These are phyloP conservation scores for Onygenales sp. DNA, from an alignment of 2,329 filamentous ascomycete species.

Conservation along the genomic window DNA sequence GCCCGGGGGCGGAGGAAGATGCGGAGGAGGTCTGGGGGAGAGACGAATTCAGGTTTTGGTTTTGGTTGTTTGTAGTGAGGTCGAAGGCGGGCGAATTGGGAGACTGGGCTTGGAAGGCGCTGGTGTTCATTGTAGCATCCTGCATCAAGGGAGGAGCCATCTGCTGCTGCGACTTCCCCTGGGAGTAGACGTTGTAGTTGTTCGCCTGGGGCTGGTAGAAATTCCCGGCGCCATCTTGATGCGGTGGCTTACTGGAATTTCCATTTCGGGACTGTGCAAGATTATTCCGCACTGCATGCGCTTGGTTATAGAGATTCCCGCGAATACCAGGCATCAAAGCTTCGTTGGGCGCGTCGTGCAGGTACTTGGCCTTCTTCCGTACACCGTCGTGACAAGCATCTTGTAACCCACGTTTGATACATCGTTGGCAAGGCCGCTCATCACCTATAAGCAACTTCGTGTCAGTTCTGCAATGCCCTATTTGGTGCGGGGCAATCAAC, in stretches of 20 bases:
- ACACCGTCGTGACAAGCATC: slow-evolving; percentile 93
- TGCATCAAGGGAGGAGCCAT: slow-evolving; percentile 37
- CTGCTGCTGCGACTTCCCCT: slow-evolving; percentile 27
- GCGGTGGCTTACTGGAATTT: slow-evolving; percentile 26
- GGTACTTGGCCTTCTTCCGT: slow-evolving; percentile 97
- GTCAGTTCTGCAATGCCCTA: slow-evolving; percentile 15
- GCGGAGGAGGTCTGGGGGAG: slow-evolving; percentile 42
- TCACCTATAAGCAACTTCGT: slow-evolving; percentile 55
- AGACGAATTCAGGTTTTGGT: slow-evolving; percentile 24
- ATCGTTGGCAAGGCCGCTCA: slow-evolving; percentile 85
- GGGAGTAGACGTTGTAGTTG: slow-evolving; percentile 31
- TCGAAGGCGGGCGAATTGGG: slow-evolving; percentile 65
- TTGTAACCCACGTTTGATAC: slow-evolving; percentile 84
- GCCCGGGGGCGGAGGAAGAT: slow-evolving; percentile 37
- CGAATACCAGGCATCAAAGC: slow-evolving; percentile 79
- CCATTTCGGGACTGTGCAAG: slow-evolving; percentile 21
- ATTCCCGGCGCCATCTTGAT: slow-evolving; percentile 27
- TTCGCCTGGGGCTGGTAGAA: slow-evolving; percentile 34
- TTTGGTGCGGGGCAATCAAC: too few relatives aligned
- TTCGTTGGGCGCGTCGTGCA: slow-evolving; percentile 88
- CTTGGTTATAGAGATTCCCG: slow-evolving; percentile 50
- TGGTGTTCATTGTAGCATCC: slow-evolving; percentile 32
- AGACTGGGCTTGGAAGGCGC: slow-evolving; percentile 58
- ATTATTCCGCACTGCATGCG: slow-evolving; percentile 25
- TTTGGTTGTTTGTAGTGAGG: slow-evolving; percentile 37